Evolutionary conservation across 345 rosid genomes (phyloP).

Genomic region (Acer negundo): DNA sequence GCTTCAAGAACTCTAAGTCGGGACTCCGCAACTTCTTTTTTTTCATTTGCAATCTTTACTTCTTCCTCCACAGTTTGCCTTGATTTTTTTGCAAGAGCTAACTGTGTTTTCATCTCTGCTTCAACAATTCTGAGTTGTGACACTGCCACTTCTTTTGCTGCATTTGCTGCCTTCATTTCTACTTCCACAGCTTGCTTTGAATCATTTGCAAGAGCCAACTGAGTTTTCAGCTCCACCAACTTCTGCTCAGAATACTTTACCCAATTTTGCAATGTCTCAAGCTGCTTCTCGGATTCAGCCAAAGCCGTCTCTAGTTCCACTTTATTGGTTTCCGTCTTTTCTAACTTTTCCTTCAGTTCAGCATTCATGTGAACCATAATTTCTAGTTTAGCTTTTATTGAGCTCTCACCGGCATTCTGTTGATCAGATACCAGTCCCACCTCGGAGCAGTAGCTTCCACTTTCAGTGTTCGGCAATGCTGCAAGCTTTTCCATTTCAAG

Average conservation of each 20-base stretch:
- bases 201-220: slow-evolving; percentile 42
- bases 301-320: slow-evolving; percentile 49
- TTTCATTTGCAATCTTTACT: slow-evolving; percentile 39
- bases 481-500: slow-evolving; percentile 94
- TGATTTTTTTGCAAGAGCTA: slow-evolving; percentile 43
- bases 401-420: slow-evolving; percentile 31
- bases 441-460: slow-evolving; percentile 36
- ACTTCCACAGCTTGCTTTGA: slow-evolving; percentile 51
- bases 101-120: slow-evolving; percentile 45
- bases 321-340: slow-evolving; percentile 58
- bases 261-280: slow-evolving; percentile 42
- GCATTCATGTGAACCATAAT: slow-evolving; percentile 46
- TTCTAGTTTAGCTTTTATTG: slow-evolving; percentile 50
- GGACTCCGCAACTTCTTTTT: slow-evolving; percentile 49
- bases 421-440: slow-evolving; percentile 32
- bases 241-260: slow-evolving; percentile 49
- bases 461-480: slow-evolving; percentile 48
- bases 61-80: slow-evolving; percentile 53
- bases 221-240: slow-evolving; percentile 42
- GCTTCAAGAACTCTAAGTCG: slow-evolving; percentile 52
- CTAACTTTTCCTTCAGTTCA: slow-evolving; percentile 64
- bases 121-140: slow-evolving; percentile 53
- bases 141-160: slow-evolving; percentile 46
- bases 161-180: slow-evolving; percentile 44
- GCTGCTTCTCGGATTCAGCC: slow-evolving; percentile 47